Conservation (phyloP, 345 rosid species). For the Eucalyptus marginata region DNA sequence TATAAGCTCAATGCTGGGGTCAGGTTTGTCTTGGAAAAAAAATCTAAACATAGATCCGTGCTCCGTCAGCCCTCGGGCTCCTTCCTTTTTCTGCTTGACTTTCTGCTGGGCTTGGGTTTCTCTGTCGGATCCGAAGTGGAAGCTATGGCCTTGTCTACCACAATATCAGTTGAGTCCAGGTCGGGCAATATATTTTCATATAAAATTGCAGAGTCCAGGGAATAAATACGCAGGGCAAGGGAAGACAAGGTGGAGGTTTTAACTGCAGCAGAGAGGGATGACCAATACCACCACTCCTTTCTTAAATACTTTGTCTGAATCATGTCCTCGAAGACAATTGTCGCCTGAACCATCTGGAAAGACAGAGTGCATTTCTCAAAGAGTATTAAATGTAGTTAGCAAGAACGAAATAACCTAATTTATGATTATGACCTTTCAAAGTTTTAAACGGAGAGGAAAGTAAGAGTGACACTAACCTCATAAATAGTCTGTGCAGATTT, state of each 20-base stretch:
- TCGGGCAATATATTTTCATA: conserved; percentile 35
- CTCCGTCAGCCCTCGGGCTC: conserved; percentile 51
- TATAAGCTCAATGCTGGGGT: not conserved
- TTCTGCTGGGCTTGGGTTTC: conserved; percentile 47
- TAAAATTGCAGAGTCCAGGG: conserved; percentile 74
- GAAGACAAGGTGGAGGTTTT: conserved; percentile 71
- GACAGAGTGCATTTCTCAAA: not conserved
- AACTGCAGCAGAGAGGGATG: conserved; percentile 87
- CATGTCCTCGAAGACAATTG: conserved; percentile 78
- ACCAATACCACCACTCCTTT: conserved; percentile 99
- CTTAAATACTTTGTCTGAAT: conserved; percentile 63
- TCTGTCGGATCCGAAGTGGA: conserved; percentile 37
- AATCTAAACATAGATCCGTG: not conserved
- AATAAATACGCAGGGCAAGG: conserved; percentile 67
- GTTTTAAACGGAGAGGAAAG: not conserved
- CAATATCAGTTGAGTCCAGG: conserved; percentile 20
- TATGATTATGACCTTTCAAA: not conserved
- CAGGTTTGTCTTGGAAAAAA: not conserved
- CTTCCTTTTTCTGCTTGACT: conserved; percentile 77
- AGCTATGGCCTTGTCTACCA: conserved; percentile 19
- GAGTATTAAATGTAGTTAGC: not conserved
- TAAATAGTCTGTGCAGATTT: conserved; percentile 74
- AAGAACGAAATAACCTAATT: not conserved
- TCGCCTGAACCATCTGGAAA: conserved; percentile 86
- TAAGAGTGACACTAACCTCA: conserved; percentile 35